A percentile compares a stretch with the other conserved stretches of the same genome.
phyloP scores from a whole-genome alignment of 2,329 filamentous ascomycete species.

The Cryphonectria carpinicola region DNA sequence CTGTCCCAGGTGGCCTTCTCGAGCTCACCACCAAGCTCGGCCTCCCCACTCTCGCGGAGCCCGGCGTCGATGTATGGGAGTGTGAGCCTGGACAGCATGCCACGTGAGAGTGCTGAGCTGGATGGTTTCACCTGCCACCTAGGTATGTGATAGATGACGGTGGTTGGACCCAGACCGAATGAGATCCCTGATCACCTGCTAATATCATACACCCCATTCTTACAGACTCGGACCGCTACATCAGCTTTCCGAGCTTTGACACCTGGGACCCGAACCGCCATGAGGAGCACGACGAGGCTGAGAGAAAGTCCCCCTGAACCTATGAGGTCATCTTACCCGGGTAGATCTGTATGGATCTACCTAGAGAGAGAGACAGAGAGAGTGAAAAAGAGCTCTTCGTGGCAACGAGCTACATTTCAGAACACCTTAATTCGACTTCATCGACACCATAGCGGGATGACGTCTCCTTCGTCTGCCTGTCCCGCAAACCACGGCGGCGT shows the following conservation, averaged over 20 bases:
- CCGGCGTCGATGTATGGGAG: slow-evolving; percentile 39
- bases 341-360: not conserved
- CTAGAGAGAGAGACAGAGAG: not conserved
- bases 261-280: slow-evolving; percentile 60
- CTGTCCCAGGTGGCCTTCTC: slow-evolving; percentile 59
- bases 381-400: not conserved
- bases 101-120: slow-evolving; percentile 25
- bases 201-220: slow-evolving; percentile 26
- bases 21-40: slow-evolving; percentile 42
- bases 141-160: slow-evolving; percentile 19
- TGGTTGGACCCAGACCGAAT: not conserved
- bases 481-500: slow-evolving; percentile 9
- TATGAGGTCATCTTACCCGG: slow-evolving; percentile 9
- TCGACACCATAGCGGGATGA: not conserved
- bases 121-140: slow-evolving; percentile 26
- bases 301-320: slow-evolving; percentile 38
- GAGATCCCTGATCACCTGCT: slow-evolving; percentile 26
- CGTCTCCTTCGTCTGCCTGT: not conserved
- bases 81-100: slow-evolving; percentile 31
- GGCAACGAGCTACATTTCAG: not conserved
- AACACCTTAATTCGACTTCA: not conserved
- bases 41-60: slow-evolving; percentile 43
- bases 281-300: slow-evolving; percentile 44
- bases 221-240: slow-evolving; percentile 59
- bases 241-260: slow-evolving; percentile 76